phyloP scores from a whole-genome alignment of 805 yeast species.

The Brettanomyces naardenensis region DNA sequence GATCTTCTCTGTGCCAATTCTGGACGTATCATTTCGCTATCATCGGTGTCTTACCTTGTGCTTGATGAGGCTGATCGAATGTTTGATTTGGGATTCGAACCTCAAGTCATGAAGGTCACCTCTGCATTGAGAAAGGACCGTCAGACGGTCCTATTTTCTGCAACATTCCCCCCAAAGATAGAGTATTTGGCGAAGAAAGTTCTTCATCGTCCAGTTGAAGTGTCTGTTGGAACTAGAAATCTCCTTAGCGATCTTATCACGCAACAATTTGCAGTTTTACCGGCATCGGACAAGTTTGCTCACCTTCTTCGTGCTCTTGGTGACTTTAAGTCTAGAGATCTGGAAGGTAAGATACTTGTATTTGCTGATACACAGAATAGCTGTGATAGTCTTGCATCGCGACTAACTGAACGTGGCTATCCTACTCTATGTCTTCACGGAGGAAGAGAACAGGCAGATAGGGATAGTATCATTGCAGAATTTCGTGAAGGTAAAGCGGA shows the following conservation, averaged over 20 bases:
- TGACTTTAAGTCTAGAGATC: constrained; percentile 26
- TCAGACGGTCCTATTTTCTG: constrained; percentile 87
- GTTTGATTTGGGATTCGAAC: constrained; percentile 97
- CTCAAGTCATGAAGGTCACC: constrained; percentile 80
- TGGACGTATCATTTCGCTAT: constrained; percentile 66
- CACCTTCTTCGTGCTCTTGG: constrained; percentile 51
- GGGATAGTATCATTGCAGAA: constrained; percentile 64
- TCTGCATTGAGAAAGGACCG: constrained; percentile 73
- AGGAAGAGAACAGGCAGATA: constrained; percentile 79
- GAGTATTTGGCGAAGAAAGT: constrained; percentile 65
- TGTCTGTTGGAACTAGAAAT: constrained; percentile 72
- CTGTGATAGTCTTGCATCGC: constrained; percentile 64
- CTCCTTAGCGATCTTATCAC: constrained; percentile 74
- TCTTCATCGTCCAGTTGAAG: constrained; percentile 59
- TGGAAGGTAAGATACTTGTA: constrained; percentile 51
- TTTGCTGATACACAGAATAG: constrained; percentile 86
- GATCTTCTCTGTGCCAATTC: constrained; percentile 78
- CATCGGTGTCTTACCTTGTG: constrained; percentile 71
- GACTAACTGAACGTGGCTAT: constrained; percentile 44
- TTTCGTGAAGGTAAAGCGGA: constrained; percentile 55
- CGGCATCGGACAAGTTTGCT: constrained; percentile 47
- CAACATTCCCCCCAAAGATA: constrained; percentile 82
- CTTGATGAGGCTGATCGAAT: constrained; percentile 94
- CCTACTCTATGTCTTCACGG: constrained; percentile 77
- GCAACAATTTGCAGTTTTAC: constrained; percentile 61